phyloP scores from a whole-genome alignment of 2,329 filamentous ascomycete genomes.

The Fusarium lateritium region DNA sequence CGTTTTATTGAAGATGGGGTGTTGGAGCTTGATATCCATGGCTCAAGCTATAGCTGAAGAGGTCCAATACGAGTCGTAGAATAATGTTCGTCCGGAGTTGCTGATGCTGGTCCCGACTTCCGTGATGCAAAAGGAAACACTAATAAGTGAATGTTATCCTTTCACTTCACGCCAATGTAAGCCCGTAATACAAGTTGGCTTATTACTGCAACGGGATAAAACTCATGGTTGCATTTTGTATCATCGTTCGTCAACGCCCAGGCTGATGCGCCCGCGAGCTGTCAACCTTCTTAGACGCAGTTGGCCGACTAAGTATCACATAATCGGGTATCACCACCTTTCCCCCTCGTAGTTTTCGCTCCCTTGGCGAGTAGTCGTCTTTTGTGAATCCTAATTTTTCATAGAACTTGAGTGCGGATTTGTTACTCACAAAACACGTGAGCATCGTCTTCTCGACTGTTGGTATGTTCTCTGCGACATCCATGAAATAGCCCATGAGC shows the following conservation, averaged over 20 bases:
- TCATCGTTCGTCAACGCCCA: constrained; percentile 8
- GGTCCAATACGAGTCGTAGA: not conserved
- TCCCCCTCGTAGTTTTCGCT: constrained; percentile 67
- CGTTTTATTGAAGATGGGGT: constrained; percentile 1
- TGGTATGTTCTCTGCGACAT: constrained; percentile 67
- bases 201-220: constrained; percentile 1
- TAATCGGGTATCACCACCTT: constrained; percentile 70
- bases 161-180: not conserved
- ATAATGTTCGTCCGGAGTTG: not conserved
- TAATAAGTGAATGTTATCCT: not conserved
- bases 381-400: constrained; percentile 68
- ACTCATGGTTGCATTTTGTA: not conserved
- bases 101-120: not conserved
- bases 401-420: constrained; percentile 72
- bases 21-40: not conserved
- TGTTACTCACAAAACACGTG: constrained; percentile 78
- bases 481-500: constrained; percentile 71
- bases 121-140: not conserved
- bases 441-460: constrained; percentile 78
- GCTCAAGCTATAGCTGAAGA: not conserved
- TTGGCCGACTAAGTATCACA: constrained; percentile 70
- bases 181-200: constrained; percentile 3
- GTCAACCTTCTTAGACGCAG: constrained; percentile 40
- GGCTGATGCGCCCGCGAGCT: constrained; percentile 30
- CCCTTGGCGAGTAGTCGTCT: constrained; percentile 69